A percentile compares a stretch with the other conserved stretches of the same genome.
Evolutionary conservation across 1,284 basidiomycete species (phyloP).

Genomic region (Microbotryum silenes-acaulis): DNA sequence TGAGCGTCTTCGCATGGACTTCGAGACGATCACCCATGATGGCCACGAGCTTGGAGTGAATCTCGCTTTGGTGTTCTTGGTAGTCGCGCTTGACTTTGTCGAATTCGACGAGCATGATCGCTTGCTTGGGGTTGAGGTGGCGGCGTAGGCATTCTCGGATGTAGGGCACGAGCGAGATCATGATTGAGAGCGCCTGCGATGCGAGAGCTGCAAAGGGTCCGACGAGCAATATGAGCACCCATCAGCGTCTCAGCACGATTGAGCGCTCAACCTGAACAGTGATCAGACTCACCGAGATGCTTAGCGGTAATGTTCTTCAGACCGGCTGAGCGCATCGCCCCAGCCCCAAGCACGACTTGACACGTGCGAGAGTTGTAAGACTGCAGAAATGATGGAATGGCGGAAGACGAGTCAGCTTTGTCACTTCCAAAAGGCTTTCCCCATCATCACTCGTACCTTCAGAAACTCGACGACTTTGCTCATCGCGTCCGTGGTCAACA

Average conservation of each 20-base stretch:
- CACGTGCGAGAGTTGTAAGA: conserved; percentile 97
- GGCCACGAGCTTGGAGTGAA: conserved; percentile 91
- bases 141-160: conserved; percentile 87
- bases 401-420: background rate
- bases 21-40: conserved; percentile 95
- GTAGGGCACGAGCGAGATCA: conserved; percentile 93
- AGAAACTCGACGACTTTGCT: conserved; percentile 87
- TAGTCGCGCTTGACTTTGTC: conserved; percentile 97
- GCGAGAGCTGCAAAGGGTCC: conserved; percentile 54
- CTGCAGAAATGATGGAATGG: conserved; percentile 31
- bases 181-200: conserved; percentile 86
- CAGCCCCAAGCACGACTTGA: conserved; percentile 94
- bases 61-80: conserved; percentile 98
- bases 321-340: conserved; percentile 94
- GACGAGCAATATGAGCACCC: background rate
- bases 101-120: conserved; percentile 94
- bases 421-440: too few species aligned
- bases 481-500: conserved; percentile 90
- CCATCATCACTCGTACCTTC: conserved; percentile 47
- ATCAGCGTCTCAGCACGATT: background rate
- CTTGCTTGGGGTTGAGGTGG: conserved; percentile 84
- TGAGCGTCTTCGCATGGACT: conserved; percentile 72
- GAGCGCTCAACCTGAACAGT: conserved; percentile 1
- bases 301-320: conserved; percentile 98
- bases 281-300: conserved; percentile 63